phyloP scores from a whole-genome alignment of 371 early-diverging fungal genomes.

The Apophysomyces elegans region DNA sequence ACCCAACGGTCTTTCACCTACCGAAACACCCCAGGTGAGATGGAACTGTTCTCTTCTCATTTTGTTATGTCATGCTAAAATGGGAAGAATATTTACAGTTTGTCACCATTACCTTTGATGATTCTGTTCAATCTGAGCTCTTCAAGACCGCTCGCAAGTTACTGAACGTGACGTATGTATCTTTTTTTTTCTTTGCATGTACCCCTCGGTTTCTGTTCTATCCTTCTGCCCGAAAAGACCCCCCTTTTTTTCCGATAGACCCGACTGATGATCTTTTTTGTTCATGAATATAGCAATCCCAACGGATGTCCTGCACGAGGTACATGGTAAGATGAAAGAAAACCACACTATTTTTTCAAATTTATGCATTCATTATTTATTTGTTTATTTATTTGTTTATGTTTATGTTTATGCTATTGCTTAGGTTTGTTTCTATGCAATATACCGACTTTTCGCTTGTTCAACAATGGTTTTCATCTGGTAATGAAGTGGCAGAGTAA shows the following conservation, averaged over 20 bases:
- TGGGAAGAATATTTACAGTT: slow-evolving; percentile 34
- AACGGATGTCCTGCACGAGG: slow-evolving; percentile 15
- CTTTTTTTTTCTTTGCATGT: background rate
- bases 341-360: background rate
- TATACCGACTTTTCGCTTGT: slow-evolving; percentile 70
- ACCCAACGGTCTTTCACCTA: slow-evolving; percentile 58
- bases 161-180: slow-evolving; percentile 49
- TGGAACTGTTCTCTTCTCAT: background rate
- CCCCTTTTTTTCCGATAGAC: too few species aligned
- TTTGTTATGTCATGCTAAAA: too few species aligned
- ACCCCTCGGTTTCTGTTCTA: too few species aligned
- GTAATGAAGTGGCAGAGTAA: slow-evolving; percentile 68
- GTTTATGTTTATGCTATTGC: background rate
- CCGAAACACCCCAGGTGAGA: slow-evolving; percentile 60
- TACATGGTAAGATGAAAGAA: slow-evolving; percentile 29
- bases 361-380: background rate
- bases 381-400: too few species aligned
- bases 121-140: slow-evolving; percentile 62
- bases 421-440: slow-evolving; percentile 62
- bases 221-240: too few species aligned
- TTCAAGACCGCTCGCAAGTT: slow-evolving; percentile 43
- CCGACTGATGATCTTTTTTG: background rate
- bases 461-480: slow-evolving; percentile 72
- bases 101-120: slow-evolving; percentile 73
- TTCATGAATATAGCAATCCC: background rate